Percentiles rank a stretch among this genome's conserved stretches.
Conservation (phyloP, 768 basidiomycete species). For the Pulveroboletus sp. region DNA sequence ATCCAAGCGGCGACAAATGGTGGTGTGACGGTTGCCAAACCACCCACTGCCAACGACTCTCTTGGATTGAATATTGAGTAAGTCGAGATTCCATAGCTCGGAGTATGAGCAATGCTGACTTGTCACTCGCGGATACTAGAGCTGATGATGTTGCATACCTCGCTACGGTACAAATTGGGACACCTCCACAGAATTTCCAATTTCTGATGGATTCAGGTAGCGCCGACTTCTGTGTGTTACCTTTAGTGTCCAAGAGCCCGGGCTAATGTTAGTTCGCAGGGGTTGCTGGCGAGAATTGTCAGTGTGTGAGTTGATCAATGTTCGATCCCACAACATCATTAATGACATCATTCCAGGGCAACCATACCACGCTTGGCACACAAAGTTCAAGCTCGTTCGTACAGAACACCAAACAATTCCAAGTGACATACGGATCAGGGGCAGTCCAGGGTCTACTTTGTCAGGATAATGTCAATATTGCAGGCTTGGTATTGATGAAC, state of each 20-base stretch:
- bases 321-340: neutral
- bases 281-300: conserved; percentile 58
- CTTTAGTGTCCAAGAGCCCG: neutral
- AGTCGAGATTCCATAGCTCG: conserved; percentile 16
- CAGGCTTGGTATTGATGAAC: conserved; percentile 51
- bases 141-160: conserved; percentile 56
- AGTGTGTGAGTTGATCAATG: conserved; percentile 36
- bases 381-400: conserved; percentile 61
- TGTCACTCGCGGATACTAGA: conserved; percentile 23
- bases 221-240: conserved; percentile 53
- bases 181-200: conserved; percentile 53
- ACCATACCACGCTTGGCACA: conserved; percentile 65
- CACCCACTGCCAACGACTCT: conserved; percentile 47
- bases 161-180: conserved; percentile 63
- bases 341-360: conserved; percentile 41
- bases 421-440: conserved; percentile 70
- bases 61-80: conserved; percentile 72
- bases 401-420: conserved; percentile 48
- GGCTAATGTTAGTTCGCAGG: conserved; percentile 9
- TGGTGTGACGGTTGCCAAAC: conserved; percentile 41
- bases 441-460: conserved; percentile 62
- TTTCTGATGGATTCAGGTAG: conserved; percentile 72
- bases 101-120: neutral
- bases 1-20: conserved; percentile 34
- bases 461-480: conserved; percentile 61